A percentile compares a stretch with the other conserved stretches of the same genome.
Conservation (phyloP, 768 basidiomycete species). For the Cystofilobasidium bisporidii region DNA sequence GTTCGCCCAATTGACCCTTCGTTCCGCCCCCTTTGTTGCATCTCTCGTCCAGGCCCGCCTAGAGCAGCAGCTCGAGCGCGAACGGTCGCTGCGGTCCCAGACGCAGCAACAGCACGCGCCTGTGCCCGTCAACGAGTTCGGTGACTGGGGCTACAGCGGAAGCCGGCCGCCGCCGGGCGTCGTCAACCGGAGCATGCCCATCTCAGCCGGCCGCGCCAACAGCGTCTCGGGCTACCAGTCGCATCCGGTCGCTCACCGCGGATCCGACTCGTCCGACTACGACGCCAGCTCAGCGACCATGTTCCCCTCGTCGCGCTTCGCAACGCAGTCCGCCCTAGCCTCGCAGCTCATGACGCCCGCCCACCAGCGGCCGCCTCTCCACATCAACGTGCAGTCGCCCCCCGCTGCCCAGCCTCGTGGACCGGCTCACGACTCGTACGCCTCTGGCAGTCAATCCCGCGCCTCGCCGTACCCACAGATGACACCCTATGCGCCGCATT, state of each 20-base stretch:
- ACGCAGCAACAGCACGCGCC: background rate
- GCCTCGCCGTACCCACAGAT: background rate
- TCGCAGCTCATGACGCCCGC: background rate
- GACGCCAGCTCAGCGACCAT: background rate
- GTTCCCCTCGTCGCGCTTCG: background rate
- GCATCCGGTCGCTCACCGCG: background rate
- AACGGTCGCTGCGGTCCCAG: slow-evolving; percentile 32
- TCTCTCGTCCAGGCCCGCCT: slow-evolving; percentile 14
- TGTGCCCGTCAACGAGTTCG: slow-evolving; percentile 4
- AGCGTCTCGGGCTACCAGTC: background rate
- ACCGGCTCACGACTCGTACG: background rate
- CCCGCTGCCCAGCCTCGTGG: background rate
- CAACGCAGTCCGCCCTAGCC: background rate
- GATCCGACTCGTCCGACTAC: background rate
- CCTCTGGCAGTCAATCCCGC: background rate
- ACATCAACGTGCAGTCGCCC: slow-evolving; percentile 1
- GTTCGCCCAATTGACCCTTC: background rate
- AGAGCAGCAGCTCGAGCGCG: slow-evolving; percentile 31
- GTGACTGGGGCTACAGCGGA: background rate
- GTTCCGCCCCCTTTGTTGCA: background rate
- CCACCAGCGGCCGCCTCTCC: background rate
- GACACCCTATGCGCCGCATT: background rate
- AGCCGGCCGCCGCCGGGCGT: background rate
- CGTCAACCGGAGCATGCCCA: background rate
- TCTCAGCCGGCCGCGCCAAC: background rate